These are phyloP conservation scores for Amphicarpaea edgeworthii DNA, from an alignment of 306 rosid genomes.

Conservation along the genomic window DNA sequence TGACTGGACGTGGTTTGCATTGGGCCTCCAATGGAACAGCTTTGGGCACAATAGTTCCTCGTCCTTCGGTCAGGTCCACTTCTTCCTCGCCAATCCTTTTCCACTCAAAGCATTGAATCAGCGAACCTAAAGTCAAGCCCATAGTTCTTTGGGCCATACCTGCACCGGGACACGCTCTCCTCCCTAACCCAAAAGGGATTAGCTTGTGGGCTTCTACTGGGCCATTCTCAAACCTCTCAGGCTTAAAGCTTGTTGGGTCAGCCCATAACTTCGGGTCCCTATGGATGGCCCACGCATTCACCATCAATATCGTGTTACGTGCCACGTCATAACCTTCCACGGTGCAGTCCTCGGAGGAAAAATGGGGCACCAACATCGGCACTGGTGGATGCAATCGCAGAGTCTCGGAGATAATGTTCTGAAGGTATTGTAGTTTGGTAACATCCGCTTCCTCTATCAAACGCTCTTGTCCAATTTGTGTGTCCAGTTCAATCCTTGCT, in stretches of 20 bases:
- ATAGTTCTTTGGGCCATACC: slow-evolving; percentile 56
- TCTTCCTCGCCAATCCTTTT: slow-evolving; percentile 40
- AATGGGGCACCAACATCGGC: slow-evolving; percentile 58
- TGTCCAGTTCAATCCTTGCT: background rate
- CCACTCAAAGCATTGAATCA: slow-evolving; percentile 80
- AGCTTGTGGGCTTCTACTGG: slow-evolving; percentile 14
- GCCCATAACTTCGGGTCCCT: slow-evolving; percentile 62
- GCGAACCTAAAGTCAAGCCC: slow-evolving; percentile 46
- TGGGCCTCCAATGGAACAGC: slow-evolving; percentile 58
- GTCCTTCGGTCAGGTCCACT: slow-evolving; percentile 56
- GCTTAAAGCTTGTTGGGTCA: slow-evolving; percentile 56
- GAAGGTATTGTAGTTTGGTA: slow-evolving; percentile 56
- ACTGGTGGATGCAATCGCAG: slow-evolving; percentile 54
- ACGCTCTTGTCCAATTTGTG: background rate
- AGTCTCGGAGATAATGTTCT: slow-evolving; percentile 59
- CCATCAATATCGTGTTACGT: slow-evolving; percentile 51
- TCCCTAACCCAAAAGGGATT: slow-evolving; percentile 48
- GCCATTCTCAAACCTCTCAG: slow-evolving; percentile 55
- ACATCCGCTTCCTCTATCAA: slow-evolving; percentile 58
- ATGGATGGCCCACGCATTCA: slow-evolving; percentile 69
- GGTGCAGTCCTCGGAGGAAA: slow-evolving; percentile 52
- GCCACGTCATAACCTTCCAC: slow-evolving; percentile 60
- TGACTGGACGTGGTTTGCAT: slow-evolving; percentile 30
- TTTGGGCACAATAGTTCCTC: slow-evolving; percentile 53
- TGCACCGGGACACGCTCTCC: slow-evolving; percentile 59